A percentile compares a stretch with the other conserved stretches of the same genome.
phyloP scores from a whole-genome alignment of 345 rosid genomes.

The Noccaea caerulescens region DNA sequence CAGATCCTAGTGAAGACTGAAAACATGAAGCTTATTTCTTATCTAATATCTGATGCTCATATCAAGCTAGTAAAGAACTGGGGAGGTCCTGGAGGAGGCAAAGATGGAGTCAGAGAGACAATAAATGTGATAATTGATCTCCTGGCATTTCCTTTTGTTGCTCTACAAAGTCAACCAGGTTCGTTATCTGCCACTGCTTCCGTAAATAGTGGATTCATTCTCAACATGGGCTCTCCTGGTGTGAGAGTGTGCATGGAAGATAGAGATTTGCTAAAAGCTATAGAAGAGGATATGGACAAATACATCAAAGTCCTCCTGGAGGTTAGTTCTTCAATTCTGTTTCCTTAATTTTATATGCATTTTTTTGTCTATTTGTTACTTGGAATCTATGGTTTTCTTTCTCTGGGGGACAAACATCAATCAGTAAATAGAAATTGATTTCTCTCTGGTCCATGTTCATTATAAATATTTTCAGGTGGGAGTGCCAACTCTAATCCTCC shows the following conservation, averaged over 20 bases:
- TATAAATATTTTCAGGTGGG: slow-evolving; percentile 61
- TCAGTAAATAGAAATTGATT: neutral
- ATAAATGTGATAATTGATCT: slow-evolving; percentile 77
- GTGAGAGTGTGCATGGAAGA: slow-evolving; percentile 80
- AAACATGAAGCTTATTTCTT: slow-evolving; percentile 58
- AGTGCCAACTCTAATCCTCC: slow-evolving; percentile 66
- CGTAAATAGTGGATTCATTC: slow-evolving; percentile 89
- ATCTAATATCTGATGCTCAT: slow-evolving; percentile 72
- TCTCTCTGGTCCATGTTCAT: neutral
- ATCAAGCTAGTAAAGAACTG: slow-evolving; percentile 83
- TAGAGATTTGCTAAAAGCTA: slow-evolving; percentile 70
- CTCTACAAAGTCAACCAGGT: slow-evolving; percentile 80
- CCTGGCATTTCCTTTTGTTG: slow-evolving; percentile 92
- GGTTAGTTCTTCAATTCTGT: slow-evolving; percentile 51
- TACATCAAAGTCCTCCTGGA: slow-evolving; percentile 80
- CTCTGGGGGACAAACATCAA: neutral
- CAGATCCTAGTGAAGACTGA: slow-evolving; percentile 75
- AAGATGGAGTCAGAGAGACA: slow-evolving; percentile 80
- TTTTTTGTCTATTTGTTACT: neutral
- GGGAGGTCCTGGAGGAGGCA: slow-evolving; percentile 93
- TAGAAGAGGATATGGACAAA: slow-evolving; percentile 88
- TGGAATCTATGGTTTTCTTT: neutral
- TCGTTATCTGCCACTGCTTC: slow-evolving; percentile 83
- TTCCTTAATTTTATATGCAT: slow-evolving; percentile 13
- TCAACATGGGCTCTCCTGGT: slow-evolving; percentile 84